Percentiles rank a stretch among this genome's conserved stretches.
Evolutionary conservation across 768 basidiomycete genomes (phyloP).

Genomic region (Suillus alpinus): DNA sequence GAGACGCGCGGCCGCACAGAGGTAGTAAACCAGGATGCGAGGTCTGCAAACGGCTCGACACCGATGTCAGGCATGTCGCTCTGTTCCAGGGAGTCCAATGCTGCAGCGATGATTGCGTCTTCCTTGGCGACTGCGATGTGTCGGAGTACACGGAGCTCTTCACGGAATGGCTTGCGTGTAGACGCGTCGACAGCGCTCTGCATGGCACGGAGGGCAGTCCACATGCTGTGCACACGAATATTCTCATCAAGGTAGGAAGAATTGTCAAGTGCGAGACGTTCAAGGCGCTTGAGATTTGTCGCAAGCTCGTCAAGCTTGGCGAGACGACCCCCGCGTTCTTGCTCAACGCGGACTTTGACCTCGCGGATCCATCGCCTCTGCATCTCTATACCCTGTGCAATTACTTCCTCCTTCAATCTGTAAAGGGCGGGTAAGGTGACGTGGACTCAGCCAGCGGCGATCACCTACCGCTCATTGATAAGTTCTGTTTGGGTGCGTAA

Average conservation of each 20-base stretch:
- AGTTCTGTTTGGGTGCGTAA: constrained; percentile 85
- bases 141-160: constrained; percentile 81
- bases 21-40: constrained; percentile 87
- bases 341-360: constrained; percentile 92
- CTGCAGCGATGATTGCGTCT: constrained; percentile 62
- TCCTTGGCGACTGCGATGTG: constrained; percentile 70
- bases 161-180: constrained; percentile 79
- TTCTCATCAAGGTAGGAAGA: constrained; percentile 90
- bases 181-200: constrained; percentile 62
- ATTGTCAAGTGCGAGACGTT: constrained; percentile 89
- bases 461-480: constrained; percentile 87
- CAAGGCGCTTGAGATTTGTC: constrained; percentile 84
- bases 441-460: neutral
- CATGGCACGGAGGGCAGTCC: constrained; percentile 88
- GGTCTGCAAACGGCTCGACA: constrained; percentile 85
- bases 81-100: constrained; percentile 65
- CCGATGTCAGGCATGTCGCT: constrained; percentile 76
- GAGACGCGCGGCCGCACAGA: constrained; percentile 82
- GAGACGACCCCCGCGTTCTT: constrained; percentile 93
- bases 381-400: constrained; percentile 95
- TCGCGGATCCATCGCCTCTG: constrained; percentile 96
- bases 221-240: constrained; percentile 85
- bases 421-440: neutral
- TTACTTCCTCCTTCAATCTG: constrained; percentile 90
- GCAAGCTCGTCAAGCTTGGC: constrained; percentile 94